Evolutionary conservation across 441 rosid genomes (phyloP), one percentile per base, ranked within the genome.

Genomic region (Bruguiera hainesii): DNA sequence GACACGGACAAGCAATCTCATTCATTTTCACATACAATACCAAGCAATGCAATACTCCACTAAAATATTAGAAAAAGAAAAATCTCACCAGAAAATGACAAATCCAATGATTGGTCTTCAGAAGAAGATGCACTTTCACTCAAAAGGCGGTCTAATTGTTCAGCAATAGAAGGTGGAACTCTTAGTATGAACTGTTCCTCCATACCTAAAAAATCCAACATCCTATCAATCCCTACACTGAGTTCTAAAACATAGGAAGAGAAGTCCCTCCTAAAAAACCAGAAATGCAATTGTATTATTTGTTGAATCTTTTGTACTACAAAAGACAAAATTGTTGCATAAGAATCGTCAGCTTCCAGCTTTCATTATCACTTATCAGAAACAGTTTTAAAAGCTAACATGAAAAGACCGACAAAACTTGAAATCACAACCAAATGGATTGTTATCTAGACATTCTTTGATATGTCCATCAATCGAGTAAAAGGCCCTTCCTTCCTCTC

Each of bases 141-240:
- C 78, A 94, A 78, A 49, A 89, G 92, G 3, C 76, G 79, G 70
- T 91, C 91, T 68, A 93, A 77, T 63, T 81, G 78, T 80, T 88
- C 98, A 2, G 96, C 93, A 68, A 89, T 81, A 28, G 96, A 88
- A 50, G 92, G 91, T n/a, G 98, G 96, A 76, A 94, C 96, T 78
- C 97, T 83, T 65, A 94, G 88, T 74, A 94, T 81, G 78, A 94
- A 91, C 67, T 89, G 96, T 65, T 94, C 97, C 78, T 94, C 98
- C 98, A 91, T 94, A n/a, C 68, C 83, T 23, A 55, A 16, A 55
- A 55, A 55, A 23, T 42, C 5, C 48, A 42, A 13, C 16, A 42
- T 13, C 48, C 18, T 3, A 42, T 42, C 18, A 42, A 42, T 55
- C 58, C 16, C 18, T 23, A 6, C 16, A 10, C 58, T 3, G 23